Evolutionary conservation across 2,329 filamentous ascomycete species (phyloP), one percentile per base, ranked within the genome.

Genomic region (Alternaria ethzedia): DNA sequence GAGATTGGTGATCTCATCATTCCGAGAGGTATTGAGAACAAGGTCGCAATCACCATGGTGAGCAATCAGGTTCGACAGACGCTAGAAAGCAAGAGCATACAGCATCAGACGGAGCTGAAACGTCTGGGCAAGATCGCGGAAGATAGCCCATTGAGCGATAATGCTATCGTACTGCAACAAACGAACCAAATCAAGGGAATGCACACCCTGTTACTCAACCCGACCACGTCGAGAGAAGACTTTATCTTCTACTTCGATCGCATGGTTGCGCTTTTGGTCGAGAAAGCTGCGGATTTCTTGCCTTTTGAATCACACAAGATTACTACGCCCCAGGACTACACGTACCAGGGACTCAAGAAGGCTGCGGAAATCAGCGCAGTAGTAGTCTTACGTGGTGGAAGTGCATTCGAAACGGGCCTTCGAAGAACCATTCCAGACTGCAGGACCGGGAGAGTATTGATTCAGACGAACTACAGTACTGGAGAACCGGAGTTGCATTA

Each of bases 231-330:
- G 7, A 87, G 92, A 45, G 95, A 97, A 76, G 94, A 98, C 72
- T 98, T 97, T 78, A 93, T 97, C 66, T 98, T 98, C 81, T 98
- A 98, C 81, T 97, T 98, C 79, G 94, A 99, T 80, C 88, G 96
- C 41, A 84, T 98, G 41, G 89, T 92, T 2, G 89, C 91, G n/a
- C 84, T 97, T 56, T 85, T 98, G 25, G 88, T 98, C 50, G 95
- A 98, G 79, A 86, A 82, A 75, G 86, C 81, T 57, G 66, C 72
- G 11, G 74, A 77, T 43, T 78, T 78, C 75, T 91, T 93, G 60
- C 86, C 87, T 15, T 97, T 95, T 79, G 81, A 86, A 20, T 85
- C 87, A 15, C 80, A 82, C 13, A 83, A 83, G 12, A 86, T 97
- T 56, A 82, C 87, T 45, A 98, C 95, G 0, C 91, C 95, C 0